A percentile compares a stretch with the other conserved stretches of the same genome.
phyloP scores from a whole-genome alignment of 148 eudicot genomes.

The Arbutus unedo region DNA sequence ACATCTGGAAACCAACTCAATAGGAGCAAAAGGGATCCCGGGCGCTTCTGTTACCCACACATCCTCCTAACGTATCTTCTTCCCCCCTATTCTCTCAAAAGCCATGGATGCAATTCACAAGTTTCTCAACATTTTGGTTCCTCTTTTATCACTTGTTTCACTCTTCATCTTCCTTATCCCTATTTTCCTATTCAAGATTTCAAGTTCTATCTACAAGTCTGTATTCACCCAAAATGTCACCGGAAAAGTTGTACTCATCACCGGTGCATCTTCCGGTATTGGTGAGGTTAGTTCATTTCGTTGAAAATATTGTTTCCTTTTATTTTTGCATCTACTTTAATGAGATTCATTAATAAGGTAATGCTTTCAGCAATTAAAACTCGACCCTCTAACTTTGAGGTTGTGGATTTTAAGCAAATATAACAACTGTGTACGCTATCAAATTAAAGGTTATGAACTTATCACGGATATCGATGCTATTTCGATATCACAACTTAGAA shows the following conservation, averaged over 20 bases:
- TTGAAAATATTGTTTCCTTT: neutral
- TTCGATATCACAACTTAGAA: no score
- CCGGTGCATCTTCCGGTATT: conserved; percentile 40
- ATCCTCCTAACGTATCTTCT: neutral
- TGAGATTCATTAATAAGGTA: no score
- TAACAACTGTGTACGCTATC: no score
- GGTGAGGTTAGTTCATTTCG: conserved; percentile 28
- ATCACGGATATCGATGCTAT: no score
- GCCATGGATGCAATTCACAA: conserved; percentile 29
- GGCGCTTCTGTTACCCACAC: no score
- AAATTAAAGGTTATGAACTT: no score
- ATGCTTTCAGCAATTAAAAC: neutral
- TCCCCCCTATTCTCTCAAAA: neutral
- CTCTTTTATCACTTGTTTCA: conserved; percentile 26
- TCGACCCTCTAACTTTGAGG: no score
- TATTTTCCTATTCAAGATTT: conserved; percentile 19
- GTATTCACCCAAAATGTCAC: conserved; percentile 26
- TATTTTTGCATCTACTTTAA: neutral
- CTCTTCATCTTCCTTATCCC: conserved; percentile 21
- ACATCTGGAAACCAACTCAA: no score
- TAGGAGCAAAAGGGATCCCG: no score
- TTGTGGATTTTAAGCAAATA: neutral
- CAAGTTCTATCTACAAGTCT: conserved; percentile 8
- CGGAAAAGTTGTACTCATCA: conserved; percentile 41
- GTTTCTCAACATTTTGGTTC: conserved; percentile 23